phyloP scores from a whole-genome alignment of 2,329 filamentous ascomycete genomes.

The Exophiala alcalophila region DNA sequence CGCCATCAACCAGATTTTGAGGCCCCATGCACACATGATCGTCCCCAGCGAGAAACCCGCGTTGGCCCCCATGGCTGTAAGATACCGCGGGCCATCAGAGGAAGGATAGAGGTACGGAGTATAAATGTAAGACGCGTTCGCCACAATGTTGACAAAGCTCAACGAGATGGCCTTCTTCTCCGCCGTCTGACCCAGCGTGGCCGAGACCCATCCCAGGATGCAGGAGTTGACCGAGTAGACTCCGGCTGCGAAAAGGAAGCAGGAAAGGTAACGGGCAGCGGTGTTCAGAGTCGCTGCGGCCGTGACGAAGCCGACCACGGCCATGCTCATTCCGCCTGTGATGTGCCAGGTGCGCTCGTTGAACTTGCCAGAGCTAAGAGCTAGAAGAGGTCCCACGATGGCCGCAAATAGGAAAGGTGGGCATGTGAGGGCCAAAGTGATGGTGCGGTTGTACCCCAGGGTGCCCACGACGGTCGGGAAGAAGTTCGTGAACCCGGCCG shows the following conservation, averaged over 20 bases:
- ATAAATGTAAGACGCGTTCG: conserved; percentile 69
- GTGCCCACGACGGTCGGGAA: conserved; percentile 48
- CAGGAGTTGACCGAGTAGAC: conserved; percentile 40
- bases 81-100: conserved; percentile 38
- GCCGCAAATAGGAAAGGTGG: conserved; percentile 35
- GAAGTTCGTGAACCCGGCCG: conserved; percentile 46
- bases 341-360: conserved; percentile 68
- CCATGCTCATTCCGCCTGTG: conserved; percentile 57
- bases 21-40: conserved; percentile 3
- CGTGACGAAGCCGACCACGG: conserved; percentile 42
- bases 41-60: conserved; percentile 4
- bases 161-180: conserved; percentile 45
- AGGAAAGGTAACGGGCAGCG: conserved; percentile 33
- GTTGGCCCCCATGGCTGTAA: conserved; percentile 11
- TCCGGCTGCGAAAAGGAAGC: conserved; percentile 34
- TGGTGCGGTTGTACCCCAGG: conserved; percentile 48
- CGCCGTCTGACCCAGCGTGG: conserved; percentile 56
- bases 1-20: conserved; percentile 5
- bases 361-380: conserved; percentile 33
- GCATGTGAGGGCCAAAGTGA: conserved; percentile 51
- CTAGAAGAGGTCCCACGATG: conserved; percentile 11
- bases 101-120: conserved; percentile 63
- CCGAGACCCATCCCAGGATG: conserved; percentile 43
- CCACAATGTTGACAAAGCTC: conserved; percentile 54
- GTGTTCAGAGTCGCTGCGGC: conserved; percentile 46